Evolutionary conservation across 1,284 basidiomycete species (phyloP), one percentile per base, ranked within the genome.

Genomic region (Sanghuangporus baumii): DNA sequence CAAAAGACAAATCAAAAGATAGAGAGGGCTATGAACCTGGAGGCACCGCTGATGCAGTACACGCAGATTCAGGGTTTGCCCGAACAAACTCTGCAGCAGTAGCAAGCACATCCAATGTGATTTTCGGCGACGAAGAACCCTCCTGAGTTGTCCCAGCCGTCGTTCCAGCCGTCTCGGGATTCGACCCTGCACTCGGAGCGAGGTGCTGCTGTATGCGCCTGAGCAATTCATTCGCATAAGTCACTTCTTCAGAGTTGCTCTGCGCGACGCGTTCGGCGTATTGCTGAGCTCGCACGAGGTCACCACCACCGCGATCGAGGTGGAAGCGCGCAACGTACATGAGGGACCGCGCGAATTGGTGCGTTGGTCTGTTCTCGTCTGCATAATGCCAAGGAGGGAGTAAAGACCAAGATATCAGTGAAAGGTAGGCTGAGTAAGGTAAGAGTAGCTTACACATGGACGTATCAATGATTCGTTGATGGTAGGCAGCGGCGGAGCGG

Each of bases 261-360:
- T 75, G 74, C 8, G 90, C 85, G 34, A 95, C 84, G 55, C 78
- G 80, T 62, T 91, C 85, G 54, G 94, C 76, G 71, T 90, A 90
- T 61, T 84, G 81, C 66, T 76, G 79, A 12, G 89, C 88, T 51
- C 88, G 75, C 34, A 72, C 68, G 34, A 89, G 70, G 71, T 92
- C 85, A 14, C 84, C 86, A 55, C 83, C 79, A 43, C 83, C 76
- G 62, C 80, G 81, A 51, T 79, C 73, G 70, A 90, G 78, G 68
- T 94, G 86, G 71, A 88, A 87, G 64, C 90, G 86, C 7, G 93
- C 92, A 36, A 95, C 87, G 67, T 87, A 87, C 48, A 96, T 73
- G 67, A 86, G 84, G n/a, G 89, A 93, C 71, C 85, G 86, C 23
- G 91, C 86, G 71, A 88, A 90, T 67, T 93, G 89, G 65, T 65